phyloP scores from a whole-genome alignment of 129 eudicot species.

The Tanacetum coccineum region DNA sequence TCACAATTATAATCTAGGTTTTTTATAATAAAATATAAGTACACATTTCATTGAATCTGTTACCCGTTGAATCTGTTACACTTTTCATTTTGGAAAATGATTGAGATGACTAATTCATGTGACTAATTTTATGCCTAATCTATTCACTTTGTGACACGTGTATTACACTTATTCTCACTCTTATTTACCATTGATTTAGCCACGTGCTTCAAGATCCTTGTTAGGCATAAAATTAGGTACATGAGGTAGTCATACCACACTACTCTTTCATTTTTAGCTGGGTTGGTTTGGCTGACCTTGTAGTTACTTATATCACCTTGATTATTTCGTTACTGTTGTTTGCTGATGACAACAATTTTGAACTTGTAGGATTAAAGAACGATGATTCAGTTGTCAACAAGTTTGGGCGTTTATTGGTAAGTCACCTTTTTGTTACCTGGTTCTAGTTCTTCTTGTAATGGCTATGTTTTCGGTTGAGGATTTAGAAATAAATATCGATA shows the following conservation, averaged over 20 bases:
- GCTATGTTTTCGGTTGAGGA: neutral
- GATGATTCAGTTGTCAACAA: slow-evolving; percentile 43
- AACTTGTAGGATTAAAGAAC: slow-evolving; percentile 41
- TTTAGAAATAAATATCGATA: slow-evolving; percentile 1
- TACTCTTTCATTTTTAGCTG: neutral
- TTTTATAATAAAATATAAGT: too few relatives aligned
- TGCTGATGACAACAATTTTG: slow-evolving; percentile 29
- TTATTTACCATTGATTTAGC: too few relatives aligned
- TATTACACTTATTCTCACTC: too few relatives aligned
- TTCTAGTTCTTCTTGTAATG: slow-evolving; percentile 1
- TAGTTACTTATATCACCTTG: slow-evolving; percentile 18
- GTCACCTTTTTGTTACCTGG: slow-evolving; percentile 24
- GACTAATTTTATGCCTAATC: too few relatives aligned
- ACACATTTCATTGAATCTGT: neutral
- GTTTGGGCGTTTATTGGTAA: slow-evolving; percentile 85
- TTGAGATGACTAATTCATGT: too few relatives aligned
- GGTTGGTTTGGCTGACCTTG: slow-evolving; percentile 3
- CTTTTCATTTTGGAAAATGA: too few relatives aligned
- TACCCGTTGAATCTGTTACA: neutral
- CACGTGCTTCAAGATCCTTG: too few relatives aligned
- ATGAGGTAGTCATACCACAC: too few relatives aligned
- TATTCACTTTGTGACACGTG: too few relatives aligned
- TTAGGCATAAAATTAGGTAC: too few relatives aligned
- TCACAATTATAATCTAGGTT: too few relatives aligned
- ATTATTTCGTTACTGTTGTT: slow-evolving; percentile 5